Evolutionary conservation across 768 basidiomycete species (phyloP), one percentile per base, ranked within the genome.

Genomic region (Trametes cingulata): DNA sequence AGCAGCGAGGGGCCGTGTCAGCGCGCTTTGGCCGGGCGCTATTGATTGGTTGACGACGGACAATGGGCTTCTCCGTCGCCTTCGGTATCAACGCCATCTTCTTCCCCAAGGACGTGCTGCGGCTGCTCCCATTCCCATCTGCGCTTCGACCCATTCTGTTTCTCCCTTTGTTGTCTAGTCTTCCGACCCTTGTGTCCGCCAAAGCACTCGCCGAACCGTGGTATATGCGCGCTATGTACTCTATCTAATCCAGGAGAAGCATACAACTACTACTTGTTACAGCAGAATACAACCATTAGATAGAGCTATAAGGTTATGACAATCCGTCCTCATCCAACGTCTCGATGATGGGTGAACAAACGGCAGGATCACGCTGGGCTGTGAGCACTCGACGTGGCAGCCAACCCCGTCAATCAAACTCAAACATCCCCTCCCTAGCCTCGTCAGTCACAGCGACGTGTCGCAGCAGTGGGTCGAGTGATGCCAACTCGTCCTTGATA

Each of bases 401-500:
- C n/a, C 48, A 33, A 20, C 54, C 24, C 25, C 14, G 39, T 67
- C 58, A 64, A 27, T 69, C 70, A 41, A 65, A 62, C 51, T 71
- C 80, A 59, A 78, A 81, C 59, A 72, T 75, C 52, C 56, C 56
- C 25, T 78, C 79, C 56, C 72, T 68, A 33, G 61, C 62, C 42
- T 75, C 75, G 46, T 77, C 78, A 15, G 73, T 64, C 19, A 65
- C 69, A 1, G 72, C 72, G 45, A 84, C 78, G 64, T 88, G 90
- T 42, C 87, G 78, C 53, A 93, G 76, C 35, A 92, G 70, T 25
- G 91, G 91, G 73, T 92, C 90, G 45, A 94, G 79, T 24, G 90
- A 89, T 17, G 88, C 85, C 37, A 95, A 76, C 72, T 95, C 92
- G 57, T 91, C 89, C 72, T 82, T 87, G 71, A 95, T 94, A 14